Evolutionary conservation across 805 yeast species (phyloP), one percentile per base, ranked within the genome.

Genomic region (Zygosaccharomyces lentus): DNA sequence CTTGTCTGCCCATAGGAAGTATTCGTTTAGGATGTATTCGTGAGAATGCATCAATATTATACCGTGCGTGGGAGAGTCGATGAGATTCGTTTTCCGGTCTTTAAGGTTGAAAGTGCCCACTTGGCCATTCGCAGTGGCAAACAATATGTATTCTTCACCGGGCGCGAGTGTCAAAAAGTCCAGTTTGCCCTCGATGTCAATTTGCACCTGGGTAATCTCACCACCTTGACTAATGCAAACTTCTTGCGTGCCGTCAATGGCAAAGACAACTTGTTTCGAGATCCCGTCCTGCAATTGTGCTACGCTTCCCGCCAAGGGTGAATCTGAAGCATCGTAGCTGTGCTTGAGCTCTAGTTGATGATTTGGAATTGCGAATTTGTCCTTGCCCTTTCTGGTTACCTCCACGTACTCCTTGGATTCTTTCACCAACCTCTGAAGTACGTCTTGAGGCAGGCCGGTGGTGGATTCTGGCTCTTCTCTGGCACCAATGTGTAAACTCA

Each of bases 401-500:
- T 37, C 35, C 34, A 46, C 19, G 26, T 49, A 49, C 26, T 9
- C 38, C 21, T 19, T 30, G 2, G 53, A 49, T 5, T 40, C 53
- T 9, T 26, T 30, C 9, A 30, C 9, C 25, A 43, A 16, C n/a
- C 41, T 34, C 12, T 43, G 47, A 27, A 36, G 12, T 4, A 49
- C 17, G 8, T 23, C n/a, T 4, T 34, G 31, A 5, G 48, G 37
- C 8, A 44, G 37, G 25, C 37, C 31, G 26, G 37, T 25, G 12
- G 37, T 31, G 12, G 7, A 23, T 31, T 24, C 24, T 38, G 23
- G 38, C 34, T 35, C 42, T 10, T 50, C 54, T 15, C 57, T 59
- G 37, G 53, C 46, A 35, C 62, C 72, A 34, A 74, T 65, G 13
- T 76, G 69, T 4, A 59, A 62, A 1, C 81, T 68, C 45, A 87